Evolutionary conservation across 1,284 basidiomycete species (phyloP), one percentile per base, ranked within the genome.

Genomic region (Neolentinus lepideus): DNA sequence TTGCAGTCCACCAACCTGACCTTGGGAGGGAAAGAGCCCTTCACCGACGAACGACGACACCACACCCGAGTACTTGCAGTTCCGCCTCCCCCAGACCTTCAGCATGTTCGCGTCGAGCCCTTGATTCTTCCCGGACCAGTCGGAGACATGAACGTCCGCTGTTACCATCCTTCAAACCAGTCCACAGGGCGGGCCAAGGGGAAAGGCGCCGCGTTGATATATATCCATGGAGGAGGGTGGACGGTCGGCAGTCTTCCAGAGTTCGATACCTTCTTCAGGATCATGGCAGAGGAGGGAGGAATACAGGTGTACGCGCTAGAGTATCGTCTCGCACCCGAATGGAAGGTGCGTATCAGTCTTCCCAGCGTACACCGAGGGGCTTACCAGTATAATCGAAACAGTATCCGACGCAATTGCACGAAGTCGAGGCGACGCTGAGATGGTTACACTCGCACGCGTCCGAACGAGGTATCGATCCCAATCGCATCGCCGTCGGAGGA

Each of bases 241-340:
- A 45, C 25, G 21, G 52, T 50, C 45, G 24, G 35, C 21, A 35
- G 56, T 29, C 35, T 56, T 21, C 54, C 50, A 21, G 54, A 60
- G 50, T 58, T 58, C 55, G 56, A 60, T 24, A 54, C 52, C 22
- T 47, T 50, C 9, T 50, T 57, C 46, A 21, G 55, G 16, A 51
- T 55, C 21, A 55, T 58, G 19, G 57, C 55, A 12, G 59, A 57
- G 29, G 51, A 53, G 22, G 56, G 54, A 8, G 57, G 53, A 9
- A 54, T 55, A 3, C 55, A 58, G 48, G 57, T 58, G 21, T 60
- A 58, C 52, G 65, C 67, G 21, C 66, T 71, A 22, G 71, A 66
- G 46, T 73, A 73, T 58, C 66, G 69, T 11, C 63, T 71, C n/a
- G 72, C 73, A 1, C 74, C 73, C 1, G 72, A 74, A 55, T 59